phyloP scores from a whole-genome alignment of 495 filamentous ascomycete genomes.

The Monascus purpureus region DNA sequence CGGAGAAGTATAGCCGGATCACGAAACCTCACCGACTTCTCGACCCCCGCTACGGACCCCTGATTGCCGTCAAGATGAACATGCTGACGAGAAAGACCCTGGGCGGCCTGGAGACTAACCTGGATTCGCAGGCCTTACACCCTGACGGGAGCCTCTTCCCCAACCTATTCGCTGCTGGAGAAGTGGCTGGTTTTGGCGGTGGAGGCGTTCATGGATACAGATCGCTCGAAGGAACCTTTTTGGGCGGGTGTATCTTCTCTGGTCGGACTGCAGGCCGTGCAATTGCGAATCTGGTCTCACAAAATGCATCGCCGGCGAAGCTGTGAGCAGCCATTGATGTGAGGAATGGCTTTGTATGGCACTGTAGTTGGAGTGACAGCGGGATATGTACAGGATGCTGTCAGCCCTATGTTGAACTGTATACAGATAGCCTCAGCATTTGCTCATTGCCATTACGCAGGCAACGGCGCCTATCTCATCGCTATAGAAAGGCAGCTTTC shows the following conservation, averaged over 20 bases:
- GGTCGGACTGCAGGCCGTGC: constrained; percentile 31
- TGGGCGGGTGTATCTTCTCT: constrained; percentile 37
- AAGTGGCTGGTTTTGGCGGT: constrained; percentile 38
- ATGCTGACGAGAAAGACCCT: background rate
- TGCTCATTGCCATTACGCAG: too few species aligned
- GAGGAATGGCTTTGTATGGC: too few species aligned
- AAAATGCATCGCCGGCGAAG: background rate
- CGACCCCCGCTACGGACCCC: constrained; percentile 12
- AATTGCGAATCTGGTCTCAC: constrained; percentile 2
- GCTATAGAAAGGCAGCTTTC: too few species aligned
- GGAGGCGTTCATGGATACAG: constrained; percentile 39
- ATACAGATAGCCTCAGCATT: too few species aligned
- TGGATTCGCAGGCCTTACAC: constrained; percentile 31
- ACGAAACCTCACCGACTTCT: constrained; percentile 30
- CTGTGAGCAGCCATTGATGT: too few species aligned
- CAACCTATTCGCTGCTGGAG: constrained; percentile 37
- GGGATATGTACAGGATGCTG: too few species aligned
- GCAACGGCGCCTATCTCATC: too few species aligned
- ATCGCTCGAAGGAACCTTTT: constrained; percentile 36
- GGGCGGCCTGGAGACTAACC: constrained; percentile 29
- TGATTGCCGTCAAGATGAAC: background rate
- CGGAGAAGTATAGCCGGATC: constrained; percentile 25
- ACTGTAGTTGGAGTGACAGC: too few species aligned
- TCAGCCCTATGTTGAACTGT: too few species aligned
- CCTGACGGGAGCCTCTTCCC: constrained; percentile 26